A percentile compares a stretch with the other conserved stretches of the same genome.
Conservation (phyloP, 2,329 filamentous ascomycete species). For the Pseudogymnoascus sp. region DNA sequence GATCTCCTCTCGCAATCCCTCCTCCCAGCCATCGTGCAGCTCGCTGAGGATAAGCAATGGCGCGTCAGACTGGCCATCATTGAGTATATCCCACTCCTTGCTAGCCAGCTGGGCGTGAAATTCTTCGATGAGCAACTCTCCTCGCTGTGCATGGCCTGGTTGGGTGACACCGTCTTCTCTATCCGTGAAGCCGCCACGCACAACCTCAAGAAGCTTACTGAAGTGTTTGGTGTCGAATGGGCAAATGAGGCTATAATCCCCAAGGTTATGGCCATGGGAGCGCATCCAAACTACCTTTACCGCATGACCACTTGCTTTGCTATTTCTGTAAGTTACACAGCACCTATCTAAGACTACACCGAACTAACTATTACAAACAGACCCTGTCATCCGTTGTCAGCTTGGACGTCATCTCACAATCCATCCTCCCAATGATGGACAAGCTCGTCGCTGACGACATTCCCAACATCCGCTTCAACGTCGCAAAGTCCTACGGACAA, state of each 20-base stretch:
- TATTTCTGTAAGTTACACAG: slow-evolving; percentile 68
- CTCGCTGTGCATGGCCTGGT: slow-evolving; percentile 94
- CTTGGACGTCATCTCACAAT: slow-evolving; percentile 84
- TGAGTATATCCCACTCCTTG: slow-evolving; percentile 95
- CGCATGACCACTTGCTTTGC: slow-evolving; percentile 99
- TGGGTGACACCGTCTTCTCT: slow-evolving; percentile 96
- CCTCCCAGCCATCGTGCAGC: slow-evolving; percentile 90
- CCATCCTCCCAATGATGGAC: slow-evolving; percentile 92
- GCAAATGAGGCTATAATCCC: slow-evolving; percentile 94
- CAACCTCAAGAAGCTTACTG: slow-evolving; percentile 96
- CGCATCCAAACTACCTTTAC: slow-evolving; percentile 97
- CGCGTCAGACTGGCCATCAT: slow-evolving; percentile 95
- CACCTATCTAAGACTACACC: background rate
- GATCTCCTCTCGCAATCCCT: slow-evolving; percentile 93
- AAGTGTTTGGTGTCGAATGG: slow-evolving; percentile 98
- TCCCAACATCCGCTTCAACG: slow-evolving; percentile 98
- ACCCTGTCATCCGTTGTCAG: slow-evolving; percentile 89
- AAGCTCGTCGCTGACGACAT: slow-evolving; percentile 91
- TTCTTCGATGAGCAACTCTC: slow-evolving; percentile 99
- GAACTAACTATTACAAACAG: slow-evolving; percentile 39
- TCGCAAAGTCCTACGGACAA: slow-evolving; percentile 91
- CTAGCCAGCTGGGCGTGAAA: slow-evolving; percentile 88
- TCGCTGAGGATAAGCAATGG: slow-evolving; percentile 99
- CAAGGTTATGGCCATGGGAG: slow-evolving; percentile 97
- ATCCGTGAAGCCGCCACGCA: slow-evolving; percentile 95